Evolutionary conservation across 495 filamentous ascomycete genomes (phyloP).

Genomic region (Aspergillus avenaceus): DNA sequence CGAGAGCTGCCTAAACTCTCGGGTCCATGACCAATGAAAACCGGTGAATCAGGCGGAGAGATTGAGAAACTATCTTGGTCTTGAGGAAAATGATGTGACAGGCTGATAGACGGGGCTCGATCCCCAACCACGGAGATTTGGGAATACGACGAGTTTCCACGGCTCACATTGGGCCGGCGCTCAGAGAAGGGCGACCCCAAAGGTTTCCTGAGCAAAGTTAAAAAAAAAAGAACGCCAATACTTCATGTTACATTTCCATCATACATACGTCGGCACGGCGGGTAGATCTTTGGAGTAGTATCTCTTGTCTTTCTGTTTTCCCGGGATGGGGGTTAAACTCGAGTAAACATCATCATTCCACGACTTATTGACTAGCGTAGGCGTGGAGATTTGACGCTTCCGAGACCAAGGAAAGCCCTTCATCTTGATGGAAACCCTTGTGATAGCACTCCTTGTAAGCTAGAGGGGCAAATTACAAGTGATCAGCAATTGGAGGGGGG

Average conservation of each 20-base stretch:
- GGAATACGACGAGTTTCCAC: constrained; percentile 22
- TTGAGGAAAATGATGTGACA: constrained; percentile 6
- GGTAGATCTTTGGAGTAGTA: constrained; percentile 32
- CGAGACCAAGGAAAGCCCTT: no score
- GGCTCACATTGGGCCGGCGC: constrained; percentile 7
- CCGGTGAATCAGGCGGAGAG: constrained; percentile 45
- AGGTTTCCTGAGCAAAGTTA: constrained; percentile 12
- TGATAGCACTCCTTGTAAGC: background rate
- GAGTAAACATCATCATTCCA: constrained; percentile 30
- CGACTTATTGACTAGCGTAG: constrained; percentile 40
- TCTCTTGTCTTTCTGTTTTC: constrained; percentile 1
- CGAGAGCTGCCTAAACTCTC: constrained; percentile 34
- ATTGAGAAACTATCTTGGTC: constrained; percentile 20
- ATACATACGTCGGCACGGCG: constrained; percentile 38
- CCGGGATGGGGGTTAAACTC: constrained; percentile 6
- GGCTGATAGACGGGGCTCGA: constrained; percentile 16
- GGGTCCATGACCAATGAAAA: constrained; percentile 6
- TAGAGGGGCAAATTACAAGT: background rate
- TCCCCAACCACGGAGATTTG: constrained; percentile 15
- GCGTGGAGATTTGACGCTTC: constrained; percentile 29
- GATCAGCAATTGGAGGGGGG: no score
- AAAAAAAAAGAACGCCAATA: constrained; percentile 3
- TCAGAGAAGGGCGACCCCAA: constrained; percentile 5
- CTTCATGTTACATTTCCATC: background rate
- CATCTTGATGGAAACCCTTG: constrained; percentile 25